phyloP scores from a whole-genome alignment of 2,329 filamentous ascomycete genomes.

The Cercospora nicotianae region DNA sequence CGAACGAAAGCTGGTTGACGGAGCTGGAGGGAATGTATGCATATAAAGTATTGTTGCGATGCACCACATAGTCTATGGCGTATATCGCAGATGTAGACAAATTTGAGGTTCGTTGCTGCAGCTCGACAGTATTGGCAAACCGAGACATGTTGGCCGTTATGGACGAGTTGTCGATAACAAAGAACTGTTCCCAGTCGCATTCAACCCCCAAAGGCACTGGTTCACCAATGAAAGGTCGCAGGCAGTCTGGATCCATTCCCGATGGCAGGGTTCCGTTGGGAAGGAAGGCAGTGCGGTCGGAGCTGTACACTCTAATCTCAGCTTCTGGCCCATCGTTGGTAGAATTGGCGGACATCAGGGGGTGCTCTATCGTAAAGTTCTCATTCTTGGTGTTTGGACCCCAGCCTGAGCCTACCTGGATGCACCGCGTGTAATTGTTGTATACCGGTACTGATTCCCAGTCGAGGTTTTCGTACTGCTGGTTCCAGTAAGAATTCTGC shows the following conservation, averaged over 20 bases:
- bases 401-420: constrained; percentile 30
- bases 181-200: not conserved
- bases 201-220: not conserved
- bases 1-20: constrained; percentile 27
- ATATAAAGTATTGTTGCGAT: constrained; percentile 25
- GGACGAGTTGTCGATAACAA: not conserved
- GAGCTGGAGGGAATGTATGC: constrained; percentile 26
- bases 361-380: constrained; percentile 23
- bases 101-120: not conserved
- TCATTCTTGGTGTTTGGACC: constrained; percentile 21
- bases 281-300: constrained; percentile 30
- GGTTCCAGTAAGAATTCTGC: not conserved
- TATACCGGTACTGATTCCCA: not conserved
- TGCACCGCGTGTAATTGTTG: constrained; percentile 30
- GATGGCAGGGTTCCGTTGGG: constrained; percentile 17
- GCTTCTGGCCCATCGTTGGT: not conserved
- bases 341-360: constrained; percentile 15
- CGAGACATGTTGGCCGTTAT: not conserved
- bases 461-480: not conserved
- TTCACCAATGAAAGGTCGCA: not conserved
- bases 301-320: constrained; percentile 20
- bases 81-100: not conserved
- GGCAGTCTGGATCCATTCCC: constrained; percentile 20
- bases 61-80: not conserved
- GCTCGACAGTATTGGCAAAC: not conserved